Conservation (phyloP, 148 eudicot species). For the Fallopia convolvulus region DNA sequence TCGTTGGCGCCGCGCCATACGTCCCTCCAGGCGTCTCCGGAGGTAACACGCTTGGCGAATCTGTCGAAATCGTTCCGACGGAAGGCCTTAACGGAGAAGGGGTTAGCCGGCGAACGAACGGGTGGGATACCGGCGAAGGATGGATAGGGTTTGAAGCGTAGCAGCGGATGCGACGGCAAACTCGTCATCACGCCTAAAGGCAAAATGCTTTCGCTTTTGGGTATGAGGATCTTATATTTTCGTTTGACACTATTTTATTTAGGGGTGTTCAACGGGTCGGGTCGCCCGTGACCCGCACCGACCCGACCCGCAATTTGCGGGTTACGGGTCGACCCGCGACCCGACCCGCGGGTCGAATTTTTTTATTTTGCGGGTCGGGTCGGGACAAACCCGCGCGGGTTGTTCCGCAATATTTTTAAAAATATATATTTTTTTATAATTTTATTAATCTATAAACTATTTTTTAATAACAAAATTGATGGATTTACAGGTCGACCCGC, state of each 20-base stretch:
- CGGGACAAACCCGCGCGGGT: too few relatives aligned
- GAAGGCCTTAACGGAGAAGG: conserved; percentile 31
- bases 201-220: not conserved
- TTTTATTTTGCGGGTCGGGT: too few relatives aligned
- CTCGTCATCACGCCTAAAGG: conserved; percentile 26
- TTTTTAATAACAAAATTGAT: too few relatives aligned
- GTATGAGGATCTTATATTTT: not conserved
- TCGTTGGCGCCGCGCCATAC: conserved; percentile 71
- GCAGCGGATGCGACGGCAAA: conserved; percentile 38
- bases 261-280: too few relatives aligned
- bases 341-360: too few relatives aligned
- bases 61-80: conserved; percentile 65
- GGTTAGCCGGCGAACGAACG: conserved; percentile 8
- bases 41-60: conserved; percentile 51
- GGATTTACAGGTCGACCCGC: too few relatives aligned
- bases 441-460: too few relatives aligned
- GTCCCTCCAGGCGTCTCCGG: conserved; percentile 70
- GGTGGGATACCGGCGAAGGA: conserved; percentile 4
- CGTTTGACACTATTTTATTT: not conserved
- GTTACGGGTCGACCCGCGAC: too few relatives aligned
- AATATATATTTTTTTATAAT: too few relatives aligned
- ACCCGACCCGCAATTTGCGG: too few relatives aligned
- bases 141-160: conserved; percentile 8
- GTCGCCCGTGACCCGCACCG: too few relatives aligned
- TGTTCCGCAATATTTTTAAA: too few relatives aligned